phyloP scores from a whole-genome alignment of 495 filamentous ascomycete genomes.

The Niebla homalea region DNA sequence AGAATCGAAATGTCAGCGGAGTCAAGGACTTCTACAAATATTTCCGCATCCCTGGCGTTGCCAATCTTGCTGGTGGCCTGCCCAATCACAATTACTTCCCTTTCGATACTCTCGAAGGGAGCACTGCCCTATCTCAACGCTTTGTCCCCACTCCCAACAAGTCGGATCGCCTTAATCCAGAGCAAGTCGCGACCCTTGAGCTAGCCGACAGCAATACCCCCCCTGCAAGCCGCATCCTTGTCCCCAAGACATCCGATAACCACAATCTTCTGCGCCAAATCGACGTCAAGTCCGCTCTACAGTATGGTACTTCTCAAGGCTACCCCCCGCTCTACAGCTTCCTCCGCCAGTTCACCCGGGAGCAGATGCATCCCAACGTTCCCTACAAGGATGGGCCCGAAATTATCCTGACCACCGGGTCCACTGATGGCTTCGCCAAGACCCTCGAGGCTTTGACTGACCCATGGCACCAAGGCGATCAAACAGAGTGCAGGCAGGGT shows the following conservation, averaged over 20 bases:
- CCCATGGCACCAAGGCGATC: slow-evolving; percentile 56
- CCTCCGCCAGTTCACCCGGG: slow-evolving; percentile 59
- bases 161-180: slow-evolving; percentile 29
- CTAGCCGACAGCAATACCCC: slow-evolving; percentile 13
- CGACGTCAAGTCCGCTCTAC: slow-evolving; percentile 68
- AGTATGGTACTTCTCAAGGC: slow-evolving; percentile 71
- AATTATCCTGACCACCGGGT: slow-evolving; percentile 61
- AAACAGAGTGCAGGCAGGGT: slow-evolving; percentile 51
- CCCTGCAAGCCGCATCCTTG: slow-evolving; percentile 39
- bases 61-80: slow-evolving; percentile 78
- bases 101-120: slow-evolving; percentile 80
- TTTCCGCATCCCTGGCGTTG: slow-evolving; percentile 65
- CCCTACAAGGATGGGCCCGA: slow-evolving; percentile 68
- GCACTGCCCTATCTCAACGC: slow-evolving; percentile 55
- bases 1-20: slow-evolving; percentile 44
- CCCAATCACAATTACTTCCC: slow-evolving; percentile 75
- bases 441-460: slow-evolving; percentile 57
- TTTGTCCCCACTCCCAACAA: slow-evolving; percentile 54
- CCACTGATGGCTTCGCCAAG: slow-evolving; percentile 77
- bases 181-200: slow-evolving; percentile 15
- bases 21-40: slow-evolving; percentile 80
- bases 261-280: slow-evolving; percentile 49
- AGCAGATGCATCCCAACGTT: slow-evolving; percentile 66
- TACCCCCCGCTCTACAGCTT: slow-evolving; percentile 64
- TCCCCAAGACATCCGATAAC: slow-evolving; percentile 52